These are phyloP conservation scores for Claviceps purpurea DNA, from an alignment of 2,329 filamentous ascomycete genomes.

Conservation along the genomic window DNA sequence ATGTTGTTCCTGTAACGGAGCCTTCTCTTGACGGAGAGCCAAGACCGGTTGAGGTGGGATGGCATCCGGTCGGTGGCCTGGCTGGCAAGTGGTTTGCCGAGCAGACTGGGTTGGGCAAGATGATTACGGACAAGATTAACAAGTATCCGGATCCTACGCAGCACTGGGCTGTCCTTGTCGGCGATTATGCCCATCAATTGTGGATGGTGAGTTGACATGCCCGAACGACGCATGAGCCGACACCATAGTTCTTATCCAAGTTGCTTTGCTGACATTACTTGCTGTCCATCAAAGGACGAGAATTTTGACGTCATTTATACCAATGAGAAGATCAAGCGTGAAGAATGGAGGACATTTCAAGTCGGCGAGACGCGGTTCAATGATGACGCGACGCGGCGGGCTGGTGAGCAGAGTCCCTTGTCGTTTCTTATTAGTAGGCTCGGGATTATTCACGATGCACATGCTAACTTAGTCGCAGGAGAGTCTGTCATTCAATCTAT, in stretches of 20 bases:
- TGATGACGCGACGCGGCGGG: constrained; percentile 36
- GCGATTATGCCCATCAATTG: constrained; percentile 41
- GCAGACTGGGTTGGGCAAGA: constrained; percentile 37
- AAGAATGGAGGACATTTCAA: constrained; percentile 36
- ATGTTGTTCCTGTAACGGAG: constrained; percentile 16
- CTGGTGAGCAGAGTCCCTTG: constrained; percentile 22
- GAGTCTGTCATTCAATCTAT: constrained; percentile 41
- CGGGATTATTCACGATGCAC: not conserved
- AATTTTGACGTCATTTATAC: constrained; percentile 43
- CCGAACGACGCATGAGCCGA: not conserved
- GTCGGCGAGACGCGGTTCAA: constrained; percentile 41
- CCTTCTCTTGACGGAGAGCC: constrained; percentile 17
- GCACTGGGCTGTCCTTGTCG: constrained; percentile 46
- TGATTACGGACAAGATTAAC: constrained; percentile 41
- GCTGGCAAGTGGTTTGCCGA: constrained; percentile 47
- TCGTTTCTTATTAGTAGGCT: not conserved
- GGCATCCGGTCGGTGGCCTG: constrained; percentile 43
- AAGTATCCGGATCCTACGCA: constrained; percentile 45
- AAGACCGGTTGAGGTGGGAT: constrained; percentile 36
- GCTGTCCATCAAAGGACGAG: constrained; percentile 27
- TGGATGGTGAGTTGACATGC: constrained; percentile 35
- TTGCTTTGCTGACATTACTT: not conserved
- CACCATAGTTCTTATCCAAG: not conserved
- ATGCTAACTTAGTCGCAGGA: constrained; percentile 18
- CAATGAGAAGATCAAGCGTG: constrained; percentile 31